Evolutionary conservation across 2,329 filamentous ascomycete species (phyloP).

Genomic region (Hirsutella rhossiliensis): DNA sequence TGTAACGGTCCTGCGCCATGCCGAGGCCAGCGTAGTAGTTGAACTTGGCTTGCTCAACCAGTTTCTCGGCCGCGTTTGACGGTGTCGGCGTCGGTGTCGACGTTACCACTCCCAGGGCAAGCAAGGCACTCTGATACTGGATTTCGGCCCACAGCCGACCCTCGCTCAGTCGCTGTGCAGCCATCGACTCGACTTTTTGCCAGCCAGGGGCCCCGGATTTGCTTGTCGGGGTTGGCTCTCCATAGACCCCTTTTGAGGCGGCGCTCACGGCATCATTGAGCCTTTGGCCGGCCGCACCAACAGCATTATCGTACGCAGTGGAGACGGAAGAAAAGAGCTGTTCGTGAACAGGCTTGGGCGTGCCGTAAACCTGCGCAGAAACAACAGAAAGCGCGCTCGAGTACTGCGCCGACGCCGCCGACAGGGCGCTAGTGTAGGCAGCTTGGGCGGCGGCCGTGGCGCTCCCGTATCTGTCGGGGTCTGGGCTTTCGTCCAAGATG

Average conservation of each 20-base stretch:
- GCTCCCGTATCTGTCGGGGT: slow-evolving; percentile 21
- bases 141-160: slow-evolving; percentile 59
- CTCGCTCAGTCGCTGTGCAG: slow-evolving; percentile 56
- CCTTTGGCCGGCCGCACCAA: slow-evolving; percentile 48
- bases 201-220: slow-evolving; percentile 31
- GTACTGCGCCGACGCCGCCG: slow-evolving; percentile 55
- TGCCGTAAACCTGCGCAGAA: slow-evolving; percentile 55
- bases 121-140: slow-evolving; percentile 58
- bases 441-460: slow-evolving; percentile 35
- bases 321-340: slow-evolving; percentile 58
- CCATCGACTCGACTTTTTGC: slow-evolving; percentile 47
- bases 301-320: slow-evolving; percentile 53
- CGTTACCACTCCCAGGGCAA: slow-evolving; percentile 50
- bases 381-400: slow-evolving; percentile 54
- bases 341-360: slow-evolving; percentile 56
- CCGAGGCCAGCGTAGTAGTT: slow-evolving; percentile 72
- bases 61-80: slow-evolving; percentile 41
- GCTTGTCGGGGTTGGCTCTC: slow-evolving; percentile 30
- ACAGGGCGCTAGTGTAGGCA: slow-evolving; percentile 53
- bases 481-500: slow-evolving; percentile 32
- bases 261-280: slow-evolving; percentile 42
- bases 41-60: slow-evolving; percentile 47
- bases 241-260: slow-evolving; percentile 37
- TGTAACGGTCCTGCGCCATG: slow-evolving; percentile 66
- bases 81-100: slow-evolving; percentile 24